A percentile compares a stretch with the other conserved stretches of the same genome.
phyloP scores from a whole-genome alignment of 2,329 filamentous ascomycete genomes.

The Diplodia mutila region DNA sequence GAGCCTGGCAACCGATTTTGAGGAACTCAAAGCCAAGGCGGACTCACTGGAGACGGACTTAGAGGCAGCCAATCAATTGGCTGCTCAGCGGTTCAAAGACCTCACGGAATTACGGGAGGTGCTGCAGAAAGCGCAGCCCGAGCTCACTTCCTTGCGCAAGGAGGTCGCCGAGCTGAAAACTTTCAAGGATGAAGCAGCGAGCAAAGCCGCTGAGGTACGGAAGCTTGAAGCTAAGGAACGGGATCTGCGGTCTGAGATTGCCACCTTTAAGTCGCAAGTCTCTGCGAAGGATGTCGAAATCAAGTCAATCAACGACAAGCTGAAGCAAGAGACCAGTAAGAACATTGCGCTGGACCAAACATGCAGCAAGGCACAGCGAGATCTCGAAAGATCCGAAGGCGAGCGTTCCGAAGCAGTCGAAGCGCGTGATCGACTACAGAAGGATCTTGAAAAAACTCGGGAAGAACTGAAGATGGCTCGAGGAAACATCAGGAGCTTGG shows the following conservation, averaged over 20 bases:
- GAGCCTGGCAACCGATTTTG: slow-evolving; percentile 66
- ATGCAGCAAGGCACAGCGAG: slow-evolving; percentile 72
- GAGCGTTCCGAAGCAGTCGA: slow-evolving; percentile 80
- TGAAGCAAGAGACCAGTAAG: slow-evolving; percentile 72
- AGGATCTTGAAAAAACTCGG: slow-evolving; percentile 72
- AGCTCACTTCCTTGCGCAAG: slow-evolving; percentile 76
- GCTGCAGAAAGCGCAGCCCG: slow-evolving; percentile 82
- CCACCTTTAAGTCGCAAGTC: slow-evolving; percentile 69
- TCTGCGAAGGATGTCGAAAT: slow-evolving; percentile 78
- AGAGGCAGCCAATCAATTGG: slow-evolving; percentile 81
- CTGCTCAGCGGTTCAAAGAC: slow-evolving; percentile 86
- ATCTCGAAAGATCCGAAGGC: slow-evolving; percentile 75
- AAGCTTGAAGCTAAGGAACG: slow-evolving; percentile 81
- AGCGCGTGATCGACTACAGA: slow-evolving; percentile 69
- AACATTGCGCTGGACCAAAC: slow-evolving; percentile 79
- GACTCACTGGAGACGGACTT: slow-evolving; percentile 78
- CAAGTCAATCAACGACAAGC: slow-evolving; percentile 75
- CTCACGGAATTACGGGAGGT: slow-evolving; percentile 78
- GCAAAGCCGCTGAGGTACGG: slow-evolving; percentile 66
- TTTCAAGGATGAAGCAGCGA: slow-evolving; percentile 73
- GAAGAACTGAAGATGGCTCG: slow-evolving; percentile 66
- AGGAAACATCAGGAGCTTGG: slow-evolving; percentile 70
- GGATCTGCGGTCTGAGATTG: slow-evolving; percentile 76
- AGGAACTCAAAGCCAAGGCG: slow-evolving; percentile 72
- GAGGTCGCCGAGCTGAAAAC: slow-evolving; percentile 76